These are phyloP conservation scores for Globisporangium lucens DNA, from an alignment of 352 stramenopile species.

Conservation along the genomic window DNA sequence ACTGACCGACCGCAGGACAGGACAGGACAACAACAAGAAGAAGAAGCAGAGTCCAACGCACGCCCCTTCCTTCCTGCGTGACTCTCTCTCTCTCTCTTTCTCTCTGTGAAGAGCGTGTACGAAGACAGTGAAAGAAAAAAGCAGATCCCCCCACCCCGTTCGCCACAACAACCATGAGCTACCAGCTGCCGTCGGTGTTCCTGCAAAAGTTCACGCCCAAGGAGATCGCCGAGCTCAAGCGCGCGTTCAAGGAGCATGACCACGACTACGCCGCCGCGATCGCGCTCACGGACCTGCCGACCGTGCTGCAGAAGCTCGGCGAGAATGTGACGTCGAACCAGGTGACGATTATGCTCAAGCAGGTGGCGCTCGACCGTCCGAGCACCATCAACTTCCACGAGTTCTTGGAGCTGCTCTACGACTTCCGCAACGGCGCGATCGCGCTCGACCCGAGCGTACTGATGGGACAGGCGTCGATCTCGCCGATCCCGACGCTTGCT, in stretches of 20 bases:
- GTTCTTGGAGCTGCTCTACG: constrained; percentile 76
- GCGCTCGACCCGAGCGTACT: constrained; percentile 44
- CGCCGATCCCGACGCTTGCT: constrained; percentile 9
- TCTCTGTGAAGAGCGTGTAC: not conserved
- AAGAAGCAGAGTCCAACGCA: not conserved
- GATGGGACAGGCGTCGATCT: constrained; percentile 38
- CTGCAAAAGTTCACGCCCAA: constrained; percentile 86
- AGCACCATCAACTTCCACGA: constrained; percentile 71
- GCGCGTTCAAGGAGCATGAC: constrained; percentile 85
- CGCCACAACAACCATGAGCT: constrained; percentile 50
- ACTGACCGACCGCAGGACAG: not conserved
- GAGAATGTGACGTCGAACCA: constrained; percentile 75
- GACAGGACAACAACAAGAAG: not conserved
- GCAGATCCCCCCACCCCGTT: no score
- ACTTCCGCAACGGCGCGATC: constrained; percentile 69
- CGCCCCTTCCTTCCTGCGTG: not conserved
- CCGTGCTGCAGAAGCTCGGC: constrained; percentile 71
- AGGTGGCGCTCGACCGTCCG: constrained; percentile 48
- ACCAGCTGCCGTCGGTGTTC: constrained; percentile 79
- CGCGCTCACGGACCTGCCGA: constrained; percentile 40
- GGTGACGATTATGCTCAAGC: constrained; percentile 54
- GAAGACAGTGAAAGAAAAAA: not conserved
- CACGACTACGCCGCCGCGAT: constrained; percentile 63
- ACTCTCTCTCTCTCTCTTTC: not conserved
- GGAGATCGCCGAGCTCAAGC: constrained; percentile 86